Evolutionary conservation across 2,329 filamentous ascomycete species (phyloP).

Genomic region (Sphaerulina vaccinii): DNA sequence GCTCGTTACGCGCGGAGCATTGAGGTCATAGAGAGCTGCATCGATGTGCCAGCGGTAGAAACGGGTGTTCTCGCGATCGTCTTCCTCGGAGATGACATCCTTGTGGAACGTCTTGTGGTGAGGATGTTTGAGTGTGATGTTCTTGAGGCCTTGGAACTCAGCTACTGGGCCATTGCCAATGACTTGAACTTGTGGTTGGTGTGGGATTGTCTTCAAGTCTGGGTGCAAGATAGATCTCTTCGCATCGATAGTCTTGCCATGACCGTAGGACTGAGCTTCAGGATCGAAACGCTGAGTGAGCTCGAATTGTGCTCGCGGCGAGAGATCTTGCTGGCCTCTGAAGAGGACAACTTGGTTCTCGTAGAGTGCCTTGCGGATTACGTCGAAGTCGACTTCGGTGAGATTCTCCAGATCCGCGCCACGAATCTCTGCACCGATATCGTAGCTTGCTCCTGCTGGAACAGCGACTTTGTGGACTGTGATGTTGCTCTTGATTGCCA

Average conservation of each 20-base stretch:
- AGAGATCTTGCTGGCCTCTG: conserved; percentile 63
- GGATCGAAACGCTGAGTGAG: conserved; percentile 75
- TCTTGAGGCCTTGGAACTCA: conserved; percentile 67
- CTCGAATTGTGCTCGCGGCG: conserved; percentile 70
- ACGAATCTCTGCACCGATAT: conserved; percentile 33
- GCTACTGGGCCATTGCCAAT: conserved; percentile 72
- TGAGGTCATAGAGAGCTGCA: conserved; percentile 70
- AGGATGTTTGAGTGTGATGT: conserved; percentile 69
- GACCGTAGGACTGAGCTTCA: conserved; percentile 63
- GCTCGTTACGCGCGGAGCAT: conserved; percentile 71
- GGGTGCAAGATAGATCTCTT: conserved; percentile 69
- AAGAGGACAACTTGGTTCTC: conserved; percentile 68
- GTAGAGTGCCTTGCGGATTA: conserved; percentile 66
- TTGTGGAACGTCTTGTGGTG: conserved; percentile 77
- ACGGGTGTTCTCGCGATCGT: conserved; percentile 58
- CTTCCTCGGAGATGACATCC: conserved; percentile 59
- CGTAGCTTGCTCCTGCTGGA: conserved; percentile 24
- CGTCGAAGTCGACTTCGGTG: conserved; percentile 61
- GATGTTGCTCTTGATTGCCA: conserved; percentile 32
- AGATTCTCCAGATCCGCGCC: conserved; percentile 33
- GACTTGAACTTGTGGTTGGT: conserved; percentile 76
- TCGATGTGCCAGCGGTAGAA: conserved; percentile 82
- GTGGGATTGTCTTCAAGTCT: conserved; percentile 75
- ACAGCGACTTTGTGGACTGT: conserved; percentile 28
- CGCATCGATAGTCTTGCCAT: conserved; percentile 70